These are phyloP conservation scores for Amphicarpaea edgeworthii DNA, from an alignment of 306 rosid genomes.

Conservation along the genomic window DNA sequence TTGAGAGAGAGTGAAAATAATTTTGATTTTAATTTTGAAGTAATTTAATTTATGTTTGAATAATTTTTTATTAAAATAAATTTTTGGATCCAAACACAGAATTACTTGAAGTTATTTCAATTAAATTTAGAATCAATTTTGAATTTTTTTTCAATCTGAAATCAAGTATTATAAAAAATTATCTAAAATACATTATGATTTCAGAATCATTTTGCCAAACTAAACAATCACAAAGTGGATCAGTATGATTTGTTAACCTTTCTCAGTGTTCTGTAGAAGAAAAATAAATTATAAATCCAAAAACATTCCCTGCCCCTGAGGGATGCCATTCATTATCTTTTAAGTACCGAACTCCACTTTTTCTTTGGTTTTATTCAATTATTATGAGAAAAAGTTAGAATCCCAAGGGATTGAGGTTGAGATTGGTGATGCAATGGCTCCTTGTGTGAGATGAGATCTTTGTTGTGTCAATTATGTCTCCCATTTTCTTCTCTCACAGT, in stretches of 20 bases:
- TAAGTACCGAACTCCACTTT: constrained; percentile 52
- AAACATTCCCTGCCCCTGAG: constrained; percentile 64
- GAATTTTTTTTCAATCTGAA: too few relatives aligned
- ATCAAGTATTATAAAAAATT: too few relatives aligned
- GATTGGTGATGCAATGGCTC: constrained; percentile 56
- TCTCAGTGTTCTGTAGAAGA: constrained; percentile 27
- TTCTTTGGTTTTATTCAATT: constrained; percentile 44
- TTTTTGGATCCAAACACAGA: too few relatives aligned
- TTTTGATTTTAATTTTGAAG: too few relatives aligned
- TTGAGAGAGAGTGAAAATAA: constrained; percentile 20
- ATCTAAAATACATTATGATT: too few relatives aligned
- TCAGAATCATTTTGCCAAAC: too few relatives aligned
- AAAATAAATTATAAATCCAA: constrained; percentile 55
- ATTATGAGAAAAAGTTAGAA: constrained; percentile 51
- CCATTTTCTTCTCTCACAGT: constrained; percentile 16
- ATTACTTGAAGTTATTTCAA: too few relatives aligned
- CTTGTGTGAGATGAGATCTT: constrained; percentile 55
- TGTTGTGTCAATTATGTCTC: constrained; percentile 57
- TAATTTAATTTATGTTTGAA: too few relatives aligned
- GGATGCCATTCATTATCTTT: constrained; percentile 49
- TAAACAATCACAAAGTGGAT: constrained; percentile 25
- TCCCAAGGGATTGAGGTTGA: constrained; percentile 62
- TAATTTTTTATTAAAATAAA: too few relatives aligned
- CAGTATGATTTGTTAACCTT: constrained; percentile 22
- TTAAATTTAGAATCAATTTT: too few relatives aligned